Conservation (phyloP, 306 rosid species). For the Malus asiatica region DNA sequence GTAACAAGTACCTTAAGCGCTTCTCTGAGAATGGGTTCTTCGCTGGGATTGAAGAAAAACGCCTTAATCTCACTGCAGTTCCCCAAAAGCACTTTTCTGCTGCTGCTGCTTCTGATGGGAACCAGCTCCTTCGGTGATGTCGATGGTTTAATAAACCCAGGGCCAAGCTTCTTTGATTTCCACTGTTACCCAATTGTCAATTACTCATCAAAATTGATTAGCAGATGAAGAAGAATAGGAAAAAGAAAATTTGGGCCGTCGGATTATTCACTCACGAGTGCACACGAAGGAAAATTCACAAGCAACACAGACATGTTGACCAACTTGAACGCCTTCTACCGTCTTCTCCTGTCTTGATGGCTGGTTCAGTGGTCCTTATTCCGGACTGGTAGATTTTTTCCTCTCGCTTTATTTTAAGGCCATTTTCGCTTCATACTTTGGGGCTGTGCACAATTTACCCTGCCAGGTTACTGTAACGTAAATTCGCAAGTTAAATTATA, state of each 20-base stretch:
- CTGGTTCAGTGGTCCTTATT: neutral
- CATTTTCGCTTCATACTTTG: too few relatives aligned
- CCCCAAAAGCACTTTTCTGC: slow-evolving; percentile 1
- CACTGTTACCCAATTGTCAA: slow-evolving; percentile 14
- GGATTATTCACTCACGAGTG: slow-evolving; percentile 9
- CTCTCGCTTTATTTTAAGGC: too few relatives aligned
- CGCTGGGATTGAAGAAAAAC: slow-evolving; percentile 55
- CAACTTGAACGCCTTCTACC: neutral
- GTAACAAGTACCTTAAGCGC: slow-evolving; percentile 58
- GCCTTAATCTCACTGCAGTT: slow-evolving; percentile 32
- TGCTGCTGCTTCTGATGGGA: neutral
- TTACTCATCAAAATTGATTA: neutral
- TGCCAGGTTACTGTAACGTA: too few relatives aligned
- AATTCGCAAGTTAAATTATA: too few relatives aligned
- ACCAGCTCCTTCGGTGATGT: neutral
- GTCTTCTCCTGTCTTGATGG: neutral
- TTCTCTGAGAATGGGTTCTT: slow-evolving; percentile 60
- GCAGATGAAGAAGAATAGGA: neutral
- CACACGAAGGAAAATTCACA: neutral
- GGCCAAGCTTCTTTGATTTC: slow-evolving; percentile 26
- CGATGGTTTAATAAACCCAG: slow-evolving; percentile 10
- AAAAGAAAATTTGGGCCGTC: neutral
- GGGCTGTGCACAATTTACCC: too few relatives aligned
- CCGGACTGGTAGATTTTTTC: neutral
- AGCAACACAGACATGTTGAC: slow-evolving; percentile 7